Evolutionary conservation across 163 green algal genomes (phyloP).

Genomic region (Scenedesmus sp.): DNA sequence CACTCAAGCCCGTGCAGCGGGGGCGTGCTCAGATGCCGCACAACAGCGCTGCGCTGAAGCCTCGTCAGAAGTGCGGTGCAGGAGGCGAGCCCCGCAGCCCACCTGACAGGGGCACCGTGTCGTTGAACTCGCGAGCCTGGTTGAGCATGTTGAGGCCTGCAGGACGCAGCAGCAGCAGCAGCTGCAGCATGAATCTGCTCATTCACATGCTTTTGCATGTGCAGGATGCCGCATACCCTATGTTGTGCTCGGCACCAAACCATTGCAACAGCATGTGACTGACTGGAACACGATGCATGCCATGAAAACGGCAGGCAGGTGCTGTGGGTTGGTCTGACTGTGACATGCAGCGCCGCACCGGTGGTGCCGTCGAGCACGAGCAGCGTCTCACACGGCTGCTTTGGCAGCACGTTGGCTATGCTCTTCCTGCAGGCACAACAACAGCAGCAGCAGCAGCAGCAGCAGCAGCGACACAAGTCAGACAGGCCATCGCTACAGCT

Average conservation of each 20-base stretch:
- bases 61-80: neutral
- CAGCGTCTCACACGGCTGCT: slow-evolving; percentile 89
- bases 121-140: slow-evolving; percentile 92
- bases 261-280: too few species aligned
- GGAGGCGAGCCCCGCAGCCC: neutral
- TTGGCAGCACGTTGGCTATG: slow-evolving; percentile 51
- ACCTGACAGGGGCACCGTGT: slow-evolving; percentile 84
- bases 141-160: slow-evolving; percentile 98
- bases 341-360: slow-evolving; percentile 53
- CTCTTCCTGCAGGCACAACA: neutral
- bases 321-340: neutral
- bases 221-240: too few species aligned
- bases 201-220: too few species aligned
- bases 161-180: neutral
- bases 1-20: too few species aligned
- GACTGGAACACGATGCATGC: neutral
- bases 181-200: neutral
- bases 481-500: too few species aligned
- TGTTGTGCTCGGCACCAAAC: too few species aligned
- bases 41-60: too few species aligned
- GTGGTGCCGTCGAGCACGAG: slow-evolving; percentile 98
- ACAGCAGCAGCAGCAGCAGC: slow-evolving; percentile 68
- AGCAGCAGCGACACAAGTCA: neutral
- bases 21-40: too few species aligned
- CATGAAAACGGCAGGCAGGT: neutral